Evolutionary conservation across 208 protist genomes (phyloP).

Genomic region (Trypanosoma lewisi): DNA sequence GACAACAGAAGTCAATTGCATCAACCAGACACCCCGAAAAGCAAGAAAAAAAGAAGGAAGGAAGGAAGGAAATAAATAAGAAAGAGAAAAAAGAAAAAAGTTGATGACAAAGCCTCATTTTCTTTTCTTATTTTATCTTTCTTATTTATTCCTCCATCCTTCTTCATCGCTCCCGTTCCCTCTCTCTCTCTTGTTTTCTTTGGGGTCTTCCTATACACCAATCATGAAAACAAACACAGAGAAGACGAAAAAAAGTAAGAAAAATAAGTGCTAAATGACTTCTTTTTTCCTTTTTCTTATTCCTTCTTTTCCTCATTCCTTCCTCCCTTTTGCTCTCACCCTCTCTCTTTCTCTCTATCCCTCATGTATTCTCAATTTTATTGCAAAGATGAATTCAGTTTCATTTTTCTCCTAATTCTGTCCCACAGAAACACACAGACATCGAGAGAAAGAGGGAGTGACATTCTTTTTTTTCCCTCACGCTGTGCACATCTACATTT

Average conservation of each 20-base stretch:
- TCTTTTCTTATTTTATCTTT: background rate
- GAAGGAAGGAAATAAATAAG: background rate
- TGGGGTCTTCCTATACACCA: background rate
- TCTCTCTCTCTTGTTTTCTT: background rate
- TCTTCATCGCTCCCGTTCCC: background rate
- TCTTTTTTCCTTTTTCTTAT: conserved; percentile 18
- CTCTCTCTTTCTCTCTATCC: too few relatives aligned
- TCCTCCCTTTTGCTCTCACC: too few relatives aligned
- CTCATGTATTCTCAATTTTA: too few relatives aligned
- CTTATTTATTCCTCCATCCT: background rate
- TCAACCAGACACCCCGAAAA: background rate
- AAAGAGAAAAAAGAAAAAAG: background rate
- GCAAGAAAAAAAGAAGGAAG: background rate
- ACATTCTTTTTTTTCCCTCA: background rate
- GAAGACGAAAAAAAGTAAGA: conserved; percentile 1
- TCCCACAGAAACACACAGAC: too few relatives aligned
- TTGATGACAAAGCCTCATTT: background rate
- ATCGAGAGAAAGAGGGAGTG: too few relatives aligned
- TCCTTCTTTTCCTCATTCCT: too few relatives aligned
- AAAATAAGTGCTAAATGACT: background rate
- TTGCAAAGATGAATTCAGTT: too few relatives aligned
- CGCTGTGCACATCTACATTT: background rate
- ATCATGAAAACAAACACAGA: background rate
- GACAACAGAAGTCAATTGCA: background rate
- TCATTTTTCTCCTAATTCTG: too few relatives aligned